phyloP scores from a whole-genome alignment of 176 grass and related monocot genomes.

The Oryza meridionalis region DNA sequence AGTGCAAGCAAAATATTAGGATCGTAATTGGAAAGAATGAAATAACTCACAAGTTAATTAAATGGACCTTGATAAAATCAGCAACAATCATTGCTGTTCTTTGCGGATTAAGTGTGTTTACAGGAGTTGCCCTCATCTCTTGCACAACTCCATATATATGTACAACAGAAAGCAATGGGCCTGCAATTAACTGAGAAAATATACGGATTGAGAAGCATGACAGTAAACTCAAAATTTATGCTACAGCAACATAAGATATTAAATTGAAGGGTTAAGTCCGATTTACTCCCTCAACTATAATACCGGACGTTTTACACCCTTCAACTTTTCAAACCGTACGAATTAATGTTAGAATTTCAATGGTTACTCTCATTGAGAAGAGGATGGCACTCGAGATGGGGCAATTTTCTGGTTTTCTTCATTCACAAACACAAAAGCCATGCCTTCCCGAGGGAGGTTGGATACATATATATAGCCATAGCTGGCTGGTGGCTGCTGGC shows the following conservation, averaged over 20 bases:
- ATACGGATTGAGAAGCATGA: background rate
- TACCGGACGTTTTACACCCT: too few relatives aligned
- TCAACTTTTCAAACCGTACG: too few relatives aligned
- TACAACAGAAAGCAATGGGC: slow-evolving; percentile 75
- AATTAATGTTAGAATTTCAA: too few relatives aligned
- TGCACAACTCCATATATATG: slow-evolving; percentile 88
- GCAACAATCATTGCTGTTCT: slow-evolving; percentile 89
- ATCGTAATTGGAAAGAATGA: background rate
- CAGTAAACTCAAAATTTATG: background rate
- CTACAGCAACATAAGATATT: background rate
- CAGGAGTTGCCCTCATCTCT: slow-evolving; percentile 92
- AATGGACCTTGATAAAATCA: slow-evolving; percentile 80
- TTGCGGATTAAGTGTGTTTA: slow-evolving; percentile 89
- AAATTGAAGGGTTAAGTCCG: background rate
- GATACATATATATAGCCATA: too few relatives aligned
- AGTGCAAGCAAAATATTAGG: slow-evolving; percentile 23
- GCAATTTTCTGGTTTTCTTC: too few relatives aligned
- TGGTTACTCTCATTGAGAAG: too few relatives aligned
- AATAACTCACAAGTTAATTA: background rate
- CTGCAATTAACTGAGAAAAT: slow-evolving; percentile 78
- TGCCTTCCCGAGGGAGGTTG: too few relatives aligned
- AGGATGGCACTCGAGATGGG: too few relatives aligned
- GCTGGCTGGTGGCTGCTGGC: too few relatives aligned
- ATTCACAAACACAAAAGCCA: too few relatives aligned
- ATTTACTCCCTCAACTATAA: too few relatives aligned